Evolutionary conservation across 73 alveolate species (phyloP), one percentile per base, ranked within the genome.

Genomic region (Blepharisma japonicum): DNA sequence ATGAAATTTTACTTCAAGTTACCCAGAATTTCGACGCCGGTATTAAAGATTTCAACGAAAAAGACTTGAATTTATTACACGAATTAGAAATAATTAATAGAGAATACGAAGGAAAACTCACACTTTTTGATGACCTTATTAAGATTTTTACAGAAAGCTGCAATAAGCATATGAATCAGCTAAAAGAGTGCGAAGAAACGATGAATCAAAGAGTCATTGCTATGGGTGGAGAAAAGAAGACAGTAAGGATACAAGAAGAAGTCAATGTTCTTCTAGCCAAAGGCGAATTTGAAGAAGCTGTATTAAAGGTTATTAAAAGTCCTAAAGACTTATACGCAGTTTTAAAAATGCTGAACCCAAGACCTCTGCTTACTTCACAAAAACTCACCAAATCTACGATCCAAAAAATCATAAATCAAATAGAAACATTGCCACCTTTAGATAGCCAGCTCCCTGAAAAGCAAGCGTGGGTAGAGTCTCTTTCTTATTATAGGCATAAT

Each of bases 241-340:
- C 74, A 9, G 74, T 61, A 9, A 61, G 46, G 47, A 25, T 25
- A 0, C 74, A 61, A 61, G 74, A 61, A 25, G 23, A 61, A 61
- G 18, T 61, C 46, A 61, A 61, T 5, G 23, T 61, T 25, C 46
- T 61, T 2, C 47, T 61, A 1, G 74, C 74, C 49, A n/a, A 61
- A 25, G 74, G 74, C 18, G 74, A 61, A 8, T 61, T 61, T 61
- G 74, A 61, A 61, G 14, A n/a, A 9, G 74, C 74, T 61, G 14
- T 61, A 61, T 8, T 8, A 20, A 61, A 14, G 48, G 74, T 61
- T 61, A 61, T 61, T 5, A 8, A 11, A 8, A 8, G 2, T 2
- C 39, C 74, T 2, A 61, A 39, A n/a, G 23, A 61, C 18, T 25
- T 61, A 20, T 61, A 61, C 5, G 14, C 74, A 61, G 23, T 39